Percentiles rank a stretch among this genome's conserved stretches.
These are phyloP conservation scores for Globisporangium rhizosaccharum DNA, from an alignment of 352 stramenopile genomes.

Conservation along the genomic window DNA sequence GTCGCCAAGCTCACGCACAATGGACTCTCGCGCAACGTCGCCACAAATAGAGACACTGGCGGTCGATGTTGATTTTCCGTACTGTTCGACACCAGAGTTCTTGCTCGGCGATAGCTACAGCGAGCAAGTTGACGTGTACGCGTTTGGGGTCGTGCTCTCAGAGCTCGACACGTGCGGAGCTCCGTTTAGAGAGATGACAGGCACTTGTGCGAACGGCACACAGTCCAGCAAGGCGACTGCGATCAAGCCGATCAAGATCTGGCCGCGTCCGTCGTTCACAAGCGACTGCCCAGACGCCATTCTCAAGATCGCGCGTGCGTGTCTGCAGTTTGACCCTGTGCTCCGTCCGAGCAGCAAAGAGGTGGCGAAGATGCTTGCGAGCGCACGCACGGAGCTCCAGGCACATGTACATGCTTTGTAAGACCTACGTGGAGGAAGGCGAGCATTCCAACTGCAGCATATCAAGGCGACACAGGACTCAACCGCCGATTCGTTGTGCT, in stretches of 20 bases:
- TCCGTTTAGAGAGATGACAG: conserved; percentile 81
- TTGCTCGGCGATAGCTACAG: conserved; percentile 87
- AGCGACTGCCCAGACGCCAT: conserved; percentile 36
- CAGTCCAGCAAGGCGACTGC: conserved; percentile 78
- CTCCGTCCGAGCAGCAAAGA: conserved; percentile 67
- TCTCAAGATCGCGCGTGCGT: conserved; percentile 70
- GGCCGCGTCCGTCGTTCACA: conserved; percentile 69
- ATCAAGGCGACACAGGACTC: no score
- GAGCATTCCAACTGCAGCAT: no score
- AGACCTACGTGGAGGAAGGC: no score
- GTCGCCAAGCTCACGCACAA: conserved; percentile 85
- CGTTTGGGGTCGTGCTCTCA: conserved; percentile 82
- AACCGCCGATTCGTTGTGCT: no score
- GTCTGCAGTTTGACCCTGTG: conserved; percentile 79
- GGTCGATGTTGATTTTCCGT: conserved; percentile 70
- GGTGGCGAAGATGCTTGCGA: conserved; percentile 75
- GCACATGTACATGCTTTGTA: conserved; percentile 1
- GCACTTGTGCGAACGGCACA: conserved; percentile 38
- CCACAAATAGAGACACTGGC: conserved; percentile 82
- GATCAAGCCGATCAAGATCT: conserved; percentile 68
- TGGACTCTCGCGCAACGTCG: conserved; percentile 66
- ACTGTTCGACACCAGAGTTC: conserved; percentile 84
- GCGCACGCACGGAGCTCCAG: conserved; percentile 57
- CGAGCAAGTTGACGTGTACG: conserved; percentile 85
- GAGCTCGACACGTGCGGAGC: conserved; percentile 85